These are phyloP conservation scores for Radiomyces spectabilis DNA, from an alignment of 192 early-diverging fungal genomes.

Conservation along the genomic window DNA sequence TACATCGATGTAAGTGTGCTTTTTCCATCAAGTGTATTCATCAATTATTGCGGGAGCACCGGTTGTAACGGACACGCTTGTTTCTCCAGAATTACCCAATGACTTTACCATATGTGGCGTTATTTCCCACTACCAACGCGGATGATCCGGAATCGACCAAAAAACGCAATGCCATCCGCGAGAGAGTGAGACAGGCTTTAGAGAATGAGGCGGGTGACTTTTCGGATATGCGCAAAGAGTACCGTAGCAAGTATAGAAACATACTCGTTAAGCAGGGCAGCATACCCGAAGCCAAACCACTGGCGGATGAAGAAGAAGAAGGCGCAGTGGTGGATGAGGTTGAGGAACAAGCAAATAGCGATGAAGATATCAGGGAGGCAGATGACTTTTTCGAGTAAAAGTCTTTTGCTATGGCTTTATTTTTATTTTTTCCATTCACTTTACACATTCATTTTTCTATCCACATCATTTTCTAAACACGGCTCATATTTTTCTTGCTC, in stretches of 20 bases:
- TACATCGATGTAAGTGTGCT: conserved; percentile 18
- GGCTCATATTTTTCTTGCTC: too few species aligned
- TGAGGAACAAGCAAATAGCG: too few species aligned
- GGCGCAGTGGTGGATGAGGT: too few species aligned
- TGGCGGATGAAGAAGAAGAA: conserved; percentile 1
- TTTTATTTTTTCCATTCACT: too few species aligned
- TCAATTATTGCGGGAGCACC: too few species aligned
- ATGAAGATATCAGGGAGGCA: too few species aligned
- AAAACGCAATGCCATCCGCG: conserved; percentile 24
- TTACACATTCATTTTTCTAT: too few species aligned
- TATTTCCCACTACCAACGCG: conserved; percentile 29
- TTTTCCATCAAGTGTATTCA: neutral
- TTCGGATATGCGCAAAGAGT: neutral
- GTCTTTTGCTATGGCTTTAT: too few species aligned
- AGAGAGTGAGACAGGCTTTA: conserved; percentile 16
- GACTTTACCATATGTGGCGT: conserved; percentile 31
- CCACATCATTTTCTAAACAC: too few species aligned
- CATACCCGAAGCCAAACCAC: neutral
- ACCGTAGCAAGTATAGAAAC: conserved; percentile 3
- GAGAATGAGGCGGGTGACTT: conserved; percentile 3
- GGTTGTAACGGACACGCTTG: too few species aligned
- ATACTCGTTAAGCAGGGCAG: neutral
- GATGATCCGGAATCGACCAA: conserved; percentile 18
- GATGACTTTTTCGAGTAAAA: too few species aligned
- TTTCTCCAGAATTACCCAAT: conserved; percentile 35